Evolutionary conservation across 352 stramenopile genomes (phyloP).

Genomic region (Globisporangium middletonii): DNA sequence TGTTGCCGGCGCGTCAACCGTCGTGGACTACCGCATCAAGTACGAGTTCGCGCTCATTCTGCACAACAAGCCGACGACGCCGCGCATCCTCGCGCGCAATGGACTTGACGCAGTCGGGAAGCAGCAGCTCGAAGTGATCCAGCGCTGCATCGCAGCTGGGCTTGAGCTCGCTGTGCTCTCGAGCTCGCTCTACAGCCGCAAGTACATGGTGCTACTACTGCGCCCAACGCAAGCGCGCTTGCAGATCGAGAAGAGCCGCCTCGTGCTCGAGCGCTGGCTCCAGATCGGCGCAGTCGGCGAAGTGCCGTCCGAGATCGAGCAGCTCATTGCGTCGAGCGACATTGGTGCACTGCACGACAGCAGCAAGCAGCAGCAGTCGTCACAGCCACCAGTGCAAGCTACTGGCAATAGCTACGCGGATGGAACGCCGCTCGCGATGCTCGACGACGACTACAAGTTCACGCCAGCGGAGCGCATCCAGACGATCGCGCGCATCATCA

Average conservation of each 20-base stretch:
- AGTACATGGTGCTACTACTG: slow-evolving; percentile 75
- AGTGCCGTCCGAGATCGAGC: slow-evolving; percentile 82
- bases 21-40: slow-evolving; percentile 61
- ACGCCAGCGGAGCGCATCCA: slow-evolving; percentile 79
- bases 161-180: slow-evolving; percentile 77
- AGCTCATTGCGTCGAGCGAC: slow-evolving; percentile 74
- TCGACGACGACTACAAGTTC: slow-evolving; percentile 67
- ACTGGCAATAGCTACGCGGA: neutral
- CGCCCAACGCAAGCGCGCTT: slow-evolving; percentile 52
- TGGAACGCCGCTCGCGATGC: slow-evolving; percentile 6
- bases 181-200: slow-evolving; percentile 74
- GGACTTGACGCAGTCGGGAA: slow-evolving; percentile 68
- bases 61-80: slow-evolving; percentile 77
- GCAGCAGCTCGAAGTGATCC: slow-evolving; percentile 69
- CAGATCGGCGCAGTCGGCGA: slow-evolving; percentile 82
- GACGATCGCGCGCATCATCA: slow-evolving; percentile 85
- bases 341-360: slow-evolving; percentile 36
- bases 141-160: slow-evolving; percentile 63
- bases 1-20: slow-evolving; percentile 17
- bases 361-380: neutral
- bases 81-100: slow-evolving; percentile 64
- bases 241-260: slow-evolving; percentile 73
- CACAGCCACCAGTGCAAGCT: neutral
- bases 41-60: slow-evolving; percentile 84
- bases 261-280: slow-evolving; percentile 80